Base-by-base conservation (phyloP, 163 green algal genomes). In the Botryococcus braunii region DNA sequence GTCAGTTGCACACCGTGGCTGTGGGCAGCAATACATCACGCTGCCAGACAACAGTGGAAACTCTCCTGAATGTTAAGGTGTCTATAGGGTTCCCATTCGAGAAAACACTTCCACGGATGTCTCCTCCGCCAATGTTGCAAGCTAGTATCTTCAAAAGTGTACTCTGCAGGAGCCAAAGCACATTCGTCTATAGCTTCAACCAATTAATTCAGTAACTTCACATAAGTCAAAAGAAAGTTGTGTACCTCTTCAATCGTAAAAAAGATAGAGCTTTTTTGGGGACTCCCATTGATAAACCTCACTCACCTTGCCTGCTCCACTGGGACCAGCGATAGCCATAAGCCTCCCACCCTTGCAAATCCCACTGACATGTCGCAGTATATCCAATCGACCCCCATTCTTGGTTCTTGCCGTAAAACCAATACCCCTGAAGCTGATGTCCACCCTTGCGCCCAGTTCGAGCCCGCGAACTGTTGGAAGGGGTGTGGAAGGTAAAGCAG, bases 351-450 rank as follows among this genome's bases (percentile, higher is more conserved):
- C 31, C 5, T 43, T 31, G 38, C 63, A 81, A 25, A 36, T 46
- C 38, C 80, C 82, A 4, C 31, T 70, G 6, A 88, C 66, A 3
- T 52, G 60, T n/a, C 81, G 62, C 25, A 88, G 74, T 31, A 87
- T 80, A 23, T 85, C 13, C 62, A 3, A 70, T 23, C 2, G 5
- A 23, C 3, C 6, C 31, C 8, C 64, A 58, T 6, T 60, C 9
- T 3, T 32, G 17, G 27, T 38, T 50, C 47, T 64, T 66, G 17
- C 80, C 96, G 9, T 65, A 94, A 3, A 97, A 23, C 78, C 88
- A 32, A 96, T 88, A 81, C 89, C 69, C 0, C 29, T 68, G 62
- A 82, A 82, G 1, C 41, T 13, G 23, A 81, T 63, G 11, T 40
- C 25, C n/a, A n/a, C n/a, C n/a, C n/a, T n/a, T n/a, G n/a, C n/a